Conservation (phyloP, 331 rosid species). For the Malus hybrid region DNA sequence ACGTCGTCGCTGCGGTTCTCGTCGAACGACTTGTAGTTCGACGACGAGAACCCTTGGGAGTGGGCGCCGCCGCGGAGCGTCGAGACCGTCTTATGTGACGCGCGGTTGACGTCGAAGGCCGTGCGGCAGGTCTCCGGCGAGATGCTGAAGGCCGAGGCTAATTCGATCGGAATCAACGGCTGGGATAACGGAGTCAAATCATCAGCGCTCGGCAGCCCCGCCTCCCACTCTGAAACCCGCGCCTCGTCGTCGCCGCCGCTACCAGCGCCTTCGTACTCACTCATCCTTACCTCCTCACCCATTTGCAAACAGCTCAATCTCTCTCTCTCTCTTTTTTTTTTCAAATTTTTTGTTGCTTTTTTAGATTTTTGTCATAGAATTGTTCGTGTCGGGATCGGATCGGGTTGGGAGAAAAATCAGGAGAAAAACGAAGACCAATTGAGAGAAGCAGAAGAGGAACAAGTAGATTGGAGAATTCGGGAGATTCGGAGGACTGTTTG, state of each 20-base stretch:
- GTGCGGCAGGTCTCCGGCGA: constrained; percentile 60
- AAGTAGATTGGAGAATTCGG: constrained; percentile 26
- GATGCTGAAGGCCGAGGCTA: constrained; percentile 83
- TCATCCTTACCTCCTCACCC: constrained; percentile 78
- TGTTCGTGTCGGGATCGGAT: constrained; percentile 18
- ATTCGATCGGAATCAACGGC: constrained; percentile 58
- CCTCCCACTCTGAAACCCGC: constrained; percentile 70
- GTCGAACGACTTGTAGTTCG: constrained; percentile 28
- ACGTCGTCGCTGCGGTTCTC: constrained; percentile 11
- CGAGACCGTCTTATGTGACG: constrained; percentile 62
- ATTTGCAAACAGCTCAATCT: constrained; percentile 13
- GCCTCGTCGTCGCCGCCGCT: constrained; percentile 14
- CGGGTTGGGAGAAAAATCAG: constrained; percentile 17
- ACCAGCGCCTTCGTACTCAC: constrained; percentile 27
- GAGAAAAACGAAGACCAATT: background rate
- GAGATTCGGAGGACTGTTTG: constrained; percentile 30
- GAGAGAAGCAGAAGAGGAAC: background rate
- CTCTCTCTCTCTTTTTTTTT: background rate
- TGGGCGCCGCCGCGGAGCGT: constrained; percentile 43
- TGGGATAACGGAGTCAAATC: constrained; percentile 74
- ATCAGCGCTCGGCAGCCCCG: constrained; percentile 54
- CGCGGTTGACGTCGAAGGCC: constrained; percentile 59
- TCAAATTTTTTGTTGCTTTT: background rate
- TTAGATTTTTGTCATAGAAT: background rate
- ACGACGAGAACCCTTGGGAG: constrained; percentile 45